Conservation (phyloP, 208 protist species). For the Acanthamoeba pearcei region DNA sequence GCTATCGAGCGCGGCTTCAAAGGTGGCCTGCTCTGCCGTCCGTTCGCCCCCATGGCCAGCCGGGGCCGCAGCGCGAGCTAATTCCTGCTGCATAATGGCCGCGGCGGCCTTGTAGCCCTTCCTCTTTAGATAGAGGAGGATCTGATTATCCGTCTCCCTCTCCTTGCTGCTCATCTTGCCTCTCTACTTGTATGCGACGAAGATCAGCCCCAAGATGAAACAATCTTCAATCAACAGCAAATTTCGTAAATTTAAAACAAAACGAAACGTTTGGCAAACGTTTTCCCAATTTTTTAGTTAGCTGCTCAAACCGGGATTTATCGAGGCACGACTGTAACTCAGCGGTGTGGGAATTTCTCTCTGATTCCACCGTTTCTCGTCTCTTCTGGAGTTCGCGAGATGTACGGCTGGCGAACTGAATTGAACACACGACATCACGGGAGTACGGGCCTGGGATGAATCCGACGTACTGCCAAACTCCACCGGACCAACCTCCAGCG, state of each 20-base stretch:
- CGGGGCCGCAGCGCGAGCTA: background rate
- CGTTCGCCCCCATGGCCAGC: background rate
- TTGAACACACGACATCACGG: background rate
- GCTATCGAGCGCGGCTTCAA: slow-evolving; percentile 13
- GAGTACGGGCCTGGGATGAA: background rate
- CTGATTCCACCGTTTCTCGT: background rate
- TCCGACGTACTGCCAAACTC: background rate
- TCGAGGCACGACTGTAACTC: background rate
- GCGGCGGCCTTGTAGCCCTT: slow-evolving; percentile 44
- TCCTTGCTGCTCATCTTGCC: slow-evolving; percentile 49
- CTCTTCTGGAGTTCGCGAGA: background rate
- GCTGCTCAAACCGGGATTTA: background rate
- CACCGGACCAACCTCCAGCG: background rate
- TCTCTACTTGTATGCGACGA: background rate
- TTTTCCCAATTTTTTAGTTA: too few species aligned
- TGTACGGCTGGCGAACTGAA: background rate
- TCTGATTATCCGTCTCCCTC: background rate
- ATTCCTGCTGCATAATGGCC: slow-evolving; percentile 38
- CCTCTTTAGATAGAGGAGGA: slow-evolving; percentile 45
- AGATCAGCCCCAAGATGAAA: too few species aligned
- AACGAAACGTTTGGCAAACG: too few species aligned
- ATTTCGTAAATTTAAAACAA: too few species aligned
- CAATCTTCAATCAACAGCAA: too few species aligned
- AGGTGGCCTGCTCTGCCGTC: slow-evolving; percentile 37
- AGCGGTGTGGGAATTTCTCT: background rate